phyloP scores from a whole-genome alignment of 495 filamentous ascomycete genomes.

The Hypoxylon fuscum region DNA sequence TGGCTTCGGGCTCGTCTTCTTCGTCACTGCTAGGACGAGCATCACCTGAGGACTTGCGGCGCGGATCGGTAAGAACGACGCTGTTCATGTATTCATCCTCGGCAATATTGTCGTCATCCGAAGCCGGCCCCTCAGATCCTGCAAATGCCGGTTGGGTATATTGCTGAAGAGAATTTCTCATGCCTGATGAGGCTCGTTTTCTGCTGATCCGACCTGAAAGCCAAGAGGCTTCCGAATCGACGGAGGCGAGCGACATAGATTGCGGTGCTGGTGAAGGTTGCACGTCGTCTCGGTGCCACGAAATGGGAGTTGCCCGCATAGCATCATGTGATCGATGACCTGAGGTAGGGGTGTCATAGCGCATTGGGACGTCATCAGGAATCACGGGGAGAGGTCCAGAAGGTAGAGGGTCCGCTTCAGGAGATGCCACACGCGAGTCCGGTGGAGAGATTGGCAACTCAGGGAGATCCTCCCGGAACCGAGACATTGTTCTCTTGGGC shows the following conservation, averaged over 20 bases:
- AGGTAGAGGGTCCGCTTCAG: conserved; percentile 60
- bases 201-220: conserved; percentile 70
- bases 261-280: conserved; percentile 56
- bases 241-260: conserved; percentile 76
- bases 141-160: conserved; percentile 46
- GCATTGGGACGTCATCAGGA: conserved; percentile 43
- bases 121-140: conserved; percentile 48
- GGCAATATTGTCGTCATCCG: conserved; percentile 66
- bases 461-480: conserved; percentile 92
- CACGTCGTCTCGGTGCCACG: conserved; percentile 54
- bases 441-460: conserved; percentile 84
- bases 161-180: conserved; percentile 44
- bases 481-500: conserved; percentile 82
- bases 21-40: conserved; percentile 58
- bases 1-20: conserved; percentile 46
- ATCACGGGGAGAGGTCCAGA: conserved; percentile 44
- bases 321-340: conserved; percentile 51
- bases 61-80: conserved; percentile 57
- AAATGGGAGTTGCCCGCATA: conserved; percentile 55
- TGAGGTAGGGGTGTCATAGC: conserved; percentile 59
- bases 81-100: conserved; percentile 72
- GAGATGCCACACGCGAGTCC: conserved; percentile 81
- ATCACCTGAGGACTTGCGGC: conserved; percentile 57
- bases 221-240: conserved; percentile 94
- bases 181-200: conserved; percentile 53